Evolutionary conservation across 495 filamentous ascomycete species (phyloP).

Genomic region (Aspergillus diversus): DNA sequence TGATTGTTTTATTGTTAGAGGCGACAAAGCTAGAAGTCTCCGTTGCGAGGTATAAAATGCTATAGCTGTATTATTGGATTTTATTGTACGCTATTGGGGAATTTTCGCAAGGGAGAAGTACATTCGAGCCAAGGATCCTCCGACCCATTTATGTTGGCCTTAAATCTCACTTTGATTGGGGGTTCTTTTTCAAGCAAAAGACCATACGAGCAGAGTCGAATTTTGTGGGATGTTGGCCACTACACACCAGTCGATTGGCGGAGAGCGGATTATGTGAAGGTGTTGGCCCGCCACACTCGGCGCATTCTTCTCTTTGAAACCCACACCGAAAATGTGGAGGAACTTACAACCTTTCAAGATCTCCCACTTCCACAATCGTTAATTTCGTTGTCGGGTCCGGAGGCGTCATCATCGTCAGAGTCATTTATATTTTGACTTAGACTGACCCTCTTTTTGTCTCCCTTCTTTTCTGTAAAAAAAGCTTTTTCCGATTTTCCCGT

Average conservation of each 20-base stretch:
- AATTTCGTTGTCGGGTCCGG: conserved; percentile 1
- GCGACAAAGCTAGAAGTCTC: too few relatives aligned
- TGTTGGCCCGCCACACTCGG: conserved; percentile 27
- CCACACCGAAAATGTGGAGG: conserved; percentile 31
- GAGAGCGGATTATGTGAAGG: conserved; percentile 22
- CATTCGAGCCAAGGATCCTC: too few relatives aligned
- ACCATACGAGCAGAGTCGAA: background rate
- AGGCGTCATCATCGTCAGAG: conserved; percentile 2
- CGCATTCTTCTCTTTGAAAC: conserved; percentile 15
- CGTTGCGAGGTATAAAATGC: too few relatives aligned
- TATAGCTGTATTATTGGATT: too few relatives aligned
- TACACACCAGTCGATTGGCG: conserved; percentile 19
- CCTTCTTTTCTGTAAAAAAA: background rate
- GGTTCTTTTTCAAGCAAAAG: too few relatives aligned
- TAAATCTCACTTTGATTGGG: too few relatives aligned
- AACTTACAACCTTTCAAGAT: conserved; percentile 23
- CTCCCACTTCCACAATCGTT: conserved; percentile 14
- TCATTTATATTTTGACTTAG: background rate
- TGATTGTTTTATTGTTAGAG: too few relatives aligned
- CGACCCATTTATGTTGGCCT: too few relatives aligned
- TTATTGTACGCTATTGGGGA: too few relatives aligned
- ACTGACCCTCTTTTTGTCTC: background rate
- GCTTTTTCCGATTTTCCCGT: background rate
- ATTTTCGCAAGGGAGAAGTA: too few relatives aligned
- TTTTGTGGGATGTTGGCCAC: background rate